Evolutionary conservation across 306 rosid genomes (phyloP).

Genomic region (Gleditsia sinensis): DNA sequence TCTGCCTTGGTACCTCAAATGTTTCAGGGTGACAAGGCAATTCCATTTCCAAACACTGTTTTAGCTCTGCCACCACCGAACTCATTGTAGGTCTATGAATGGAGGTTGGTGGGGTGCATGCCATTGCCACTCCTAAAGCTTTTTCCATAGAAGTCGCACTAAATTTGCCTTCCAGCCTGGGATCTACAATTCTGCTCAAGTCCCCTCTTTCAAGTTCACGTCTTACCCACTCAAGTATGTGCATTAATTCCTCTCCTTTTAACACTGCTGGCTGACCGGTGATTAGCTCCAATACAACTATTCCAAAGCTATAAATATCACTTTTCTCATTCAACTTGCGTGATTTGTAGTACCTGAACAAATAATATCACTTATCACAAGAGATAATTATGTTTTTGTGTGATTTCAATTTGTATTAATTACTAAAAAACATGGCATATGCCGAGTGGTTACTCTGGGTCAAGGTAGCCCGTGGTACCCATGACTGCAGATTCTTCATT

Average conservation of each 20-base stretch:
- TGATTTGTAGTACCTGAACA: slow-evolving; percentile 53
- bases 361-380: neutral
- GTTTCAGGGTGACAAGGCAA: slow-evolving; percentile 30
- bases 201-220: slow-evolving; percentile 40
- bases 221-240: slow-evolving; percentile 49
- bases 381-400: too few relatives aligned
- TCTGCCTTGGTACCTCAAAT: slow-evolving; percentile 17
- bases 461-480: slow-evolving; percentile 83
- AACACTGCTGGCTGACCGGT: slow-evolving; percentile 63
- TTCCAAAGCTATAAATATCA: slow-evolving; percentile 64
- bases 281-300: slow-evolving; percentile 61
- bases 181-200: slow-evolving; percentile 42
- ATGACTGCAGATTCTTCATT: slow-evolving; percentile 32
- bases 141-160: slow-evolving; percentile 37
- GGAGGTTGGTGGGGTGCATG: slow-evolving; percentile 50
- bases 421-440: neutral
- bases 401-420: neutral
- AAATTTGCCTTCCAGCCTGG: slow-evolving; percentile 46
- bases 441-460: slow-evolving; percentile 65
- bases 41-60: slow-evolving; percentile 47
- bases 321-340: slow-evolving; percentile 58
- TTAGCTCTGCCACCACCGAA: slow-evolving; percentile 54
- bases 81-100: slow-evolving; percentile 57
- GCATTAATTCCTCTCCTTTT: slow-evolving; percentile 41
- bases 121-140: slow-evolving; percentile 54